Base-by-base conservation (phyloP, 2,329 filamentous ascomycete genomes). In the Fusarium protoensiforme region DNA sequence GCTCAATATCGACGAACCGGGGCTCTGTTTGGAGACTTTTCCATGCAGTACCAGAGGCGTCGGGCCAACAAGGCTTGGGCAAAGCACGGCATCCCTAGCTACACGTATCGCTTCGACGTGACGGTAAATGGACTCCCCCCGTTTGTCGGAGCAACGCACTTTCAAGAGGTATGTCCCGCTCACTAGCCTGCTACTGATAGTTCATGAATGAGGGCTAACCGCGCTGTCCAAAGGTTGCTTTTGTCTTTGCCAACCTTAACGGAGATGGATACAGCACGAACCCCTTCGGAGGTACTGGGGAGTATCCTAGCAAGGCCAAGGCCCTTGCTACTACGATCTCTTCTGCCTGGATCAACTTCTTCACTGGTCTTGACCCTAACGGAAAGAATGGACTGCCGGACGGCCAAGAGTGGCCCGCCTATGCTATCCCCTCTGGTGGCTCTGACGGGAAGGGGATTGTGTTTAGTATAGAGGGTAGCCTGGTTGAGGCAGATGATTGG, bases 241-340 rank as follows among this genome's bases (percentile, higher is more conserved):
- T 87, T 61, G 80, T 82, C n/a, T 86, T 88, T 63, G 76, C 79
- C 48, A 83, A 82, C 57, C 53, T 78, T 14, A 71, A 77, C 33
- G 81, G 80, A 18, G 67, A 75, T 7, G 80, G 80, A 46, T 82
- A 82, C 43, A 60, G 51, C n/a, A 65, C 53, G 0, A 80, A 81
- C 59, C 81, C 81, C 1, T 80, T 81, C 33, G 79, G 68, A 7
- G 77, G 77, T n/a, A 74, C 75, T 35, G 72, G 74, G 7, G 67
- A 72, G 7, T 81, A 80, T 59, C 75, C 75, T 1, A 64, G 51
- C 4, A 62, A 77, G 63, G 76, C 79, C 7, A 72, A 68, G 31
- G 71, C 69, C 3, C 76, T 82, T 18, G 68, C 81, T 18, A 73
- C 68, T 38, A 65, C 68, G 4, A 82, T 82, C 22, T 78, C 75